These are phyloP conservation scores for Blepharisma stoltei DNA, from an alignment of 73 alveolate species.

Conservation along the genomic window DNA sequence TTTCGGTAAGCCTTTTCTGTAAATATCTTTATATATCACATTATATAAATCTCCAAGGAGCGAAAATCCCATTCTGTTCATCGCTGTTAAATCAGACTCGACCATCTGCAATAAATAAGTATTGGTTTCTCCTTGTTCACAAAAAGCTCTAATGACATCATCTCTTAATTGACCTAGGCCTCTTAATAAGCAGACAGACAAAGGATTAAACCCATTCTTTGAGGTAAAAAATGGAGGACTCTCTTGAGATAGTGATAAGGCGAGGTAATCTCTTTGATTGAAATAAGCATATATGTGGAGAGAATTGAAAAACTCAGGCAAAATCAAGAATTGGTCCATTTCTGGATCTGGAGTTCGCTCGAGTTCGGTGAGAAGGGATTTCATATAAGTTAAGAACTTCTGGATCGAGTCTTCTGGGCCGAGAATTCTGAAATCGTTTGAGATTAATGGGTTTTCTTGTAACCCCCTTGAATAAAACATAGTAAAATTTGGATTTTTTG, in stretches of 20 bases:
- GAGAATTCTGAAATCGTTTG: neutral
- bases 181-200: neutral
- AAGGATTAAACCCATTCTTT: constrained; percentile 10
- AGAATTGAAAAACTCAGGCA: constrained; percentile 15
- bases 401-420: constrained; percentile 25
- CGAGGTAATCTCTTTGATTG: neutral
- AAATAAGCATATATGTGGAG: constrained; percentile 8
- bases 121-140: neutral
- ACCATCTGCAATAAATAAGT: constrained; percentile 12
- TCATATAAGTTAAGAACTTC: constrained; percentile 14
- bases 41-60: neutral
- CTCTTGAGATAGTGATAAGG: neutral
- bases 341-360: neutral
- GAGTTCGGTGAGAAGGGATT: neutral
- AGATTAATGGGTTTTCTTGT: constrained; percentile 16
- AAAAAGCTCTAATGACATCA: neutral
- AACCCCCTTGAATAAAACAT: too few relatives aligned
- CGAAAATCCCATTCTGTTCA: constrained; percentile 7
- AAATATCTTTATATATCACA: constrained; percentile 5
- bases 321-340: neutral
- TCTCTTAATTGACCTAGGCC: constrained; percentile 2
- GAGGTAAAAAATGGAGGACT: neutral
- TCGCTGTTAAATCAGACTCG: neutral
- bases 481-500: too few relatives aligned
- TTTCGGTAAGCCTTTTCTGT: constrained; percentile 2